Base-by-base conservation (phyloP, 768 basidiomycete genomes). In the Nidularia sp. region DNA sequence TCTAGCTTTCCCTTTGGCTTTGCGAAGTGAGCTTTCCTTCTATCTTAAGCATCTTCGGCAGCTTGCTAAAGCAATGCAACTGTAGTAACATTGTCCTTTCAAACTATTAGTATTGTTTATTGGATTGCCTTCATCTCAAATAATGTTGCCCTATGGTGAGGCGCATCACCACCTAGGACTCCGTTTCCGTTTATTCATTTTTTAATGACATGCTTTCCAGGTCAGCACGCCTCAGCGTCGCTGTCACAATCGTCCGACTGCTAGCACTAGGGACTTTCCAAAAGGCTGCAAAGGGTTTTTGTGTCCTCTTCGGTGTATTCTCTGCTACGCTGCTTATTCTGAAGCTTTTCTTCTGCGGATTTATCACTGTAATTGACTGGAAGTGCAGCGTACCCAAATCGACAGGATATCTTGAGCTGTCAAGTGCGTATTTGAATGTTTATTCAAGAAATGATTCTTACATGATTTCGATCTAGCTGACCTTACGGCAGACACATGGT, bases 201-300 rank as follows among this genome's bases (percentile, higher is more conserved):
- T 15, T 9, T 39, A 39, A 9, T 39, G 9, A 39, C 9, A 15
- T 39, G 32, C 22, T 5, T 15, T n/a, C 8, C 18, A 57, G 56
- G 53, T 39, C 53, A 2, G 43, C 56, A 3, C 36, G 54, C 33
- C 22, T 57, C 12, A 52, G 52, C 10, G 54, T 57, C 8, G 45
- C 50, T 22, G 56, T 55, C 15, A 57, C 56, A n/a, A 49, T 57
- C 35, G 48, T 55, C 25, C 35, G 56, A 22, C 46, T 57, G 9
- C 15, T 55, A 12, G 25, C 41, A 7, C 34, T 35, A 48, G 50
- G 56, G 15, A n/a, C 10, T 12, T 34, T 49, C 25, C 46, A 53
- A 9, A 33, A 44, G 43, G 8, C 2, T 10, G 18, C 47, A 29
- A 45, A 25, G 15, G 41, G 32, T 29, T 48, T 29, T 12, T 45